Evolutionary conservation across 1,284 basidiomycete species (phyloP).

Genomic region (Cryptococcus amylolentus): DNA sequence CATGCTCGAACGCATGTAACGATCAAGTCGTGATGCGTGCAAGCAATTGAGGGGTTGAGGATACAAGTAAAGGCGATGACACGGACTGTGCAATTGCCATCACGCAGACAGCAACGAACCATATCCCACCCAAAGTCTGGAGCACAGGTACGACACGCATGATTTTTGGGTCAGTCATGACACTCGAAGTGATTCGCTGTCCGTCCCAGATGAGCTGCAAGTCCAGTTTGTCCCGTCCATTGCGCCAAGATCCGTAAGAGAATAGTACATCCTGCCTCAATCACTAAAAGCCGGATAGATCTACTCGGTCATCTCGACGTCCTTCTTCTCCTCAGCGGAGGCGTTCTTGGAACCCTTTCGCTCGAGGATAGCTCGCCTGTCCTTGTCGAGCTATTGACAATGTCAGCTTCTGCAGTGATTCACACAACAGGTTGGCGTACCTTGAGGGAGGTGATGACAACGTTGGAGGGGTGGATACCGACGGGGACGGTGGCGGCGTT

Average conservation of each 20-base stretch:
- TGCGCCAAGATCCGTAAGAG: conserved; percentile 1
- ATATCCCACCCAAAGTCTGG: too few species aligned
- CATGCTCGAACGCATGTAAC: too few species aligned
- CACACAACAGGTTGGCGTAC: conserved; percentile 20
- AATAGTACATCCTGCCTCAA: conserved; percentile 8
- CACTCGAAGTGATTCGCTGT: too few species aligned
- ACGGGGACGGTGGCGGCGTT: conserved; percentile 92
- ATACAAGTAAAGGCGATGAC: too few species aligned
- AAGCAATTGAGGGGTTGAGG: too few species aligned
- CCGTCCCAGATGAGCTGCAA: too few species aligned
- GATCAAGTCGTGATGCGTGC: too few species aligned
- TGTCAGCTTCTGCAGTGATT: background rate
- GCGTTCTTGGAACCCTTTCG: conserved; percentile 51
- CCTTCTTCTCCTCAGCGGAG: conserved; percentile 34
- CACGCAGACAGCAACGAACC: too few species aligned
- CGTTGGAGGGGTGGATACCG: conserved; percentile 95
- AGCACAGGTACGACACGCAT: too few species aligned
- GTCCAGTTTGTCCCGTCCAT: too few species aligned
- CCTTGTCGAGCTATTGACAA: conserved; percentile 46
- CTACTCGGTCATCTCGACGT: conserved; percentile 49
- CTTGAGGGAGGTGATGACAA: conserved; percentile 88
- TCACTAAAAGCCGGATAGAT: conserved; percentile 7
- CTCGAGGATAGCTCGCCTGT: conserved; percentile 53
- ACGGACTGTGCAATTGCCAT: too few species aligned
- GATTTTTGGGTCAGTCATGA: too few species aligned